These are phyloP conservation scores for Rubroboletus pulcherrimus DNA, from an alignment of 768 basidiomycete species.

Conservation along the genomic window DNA sequence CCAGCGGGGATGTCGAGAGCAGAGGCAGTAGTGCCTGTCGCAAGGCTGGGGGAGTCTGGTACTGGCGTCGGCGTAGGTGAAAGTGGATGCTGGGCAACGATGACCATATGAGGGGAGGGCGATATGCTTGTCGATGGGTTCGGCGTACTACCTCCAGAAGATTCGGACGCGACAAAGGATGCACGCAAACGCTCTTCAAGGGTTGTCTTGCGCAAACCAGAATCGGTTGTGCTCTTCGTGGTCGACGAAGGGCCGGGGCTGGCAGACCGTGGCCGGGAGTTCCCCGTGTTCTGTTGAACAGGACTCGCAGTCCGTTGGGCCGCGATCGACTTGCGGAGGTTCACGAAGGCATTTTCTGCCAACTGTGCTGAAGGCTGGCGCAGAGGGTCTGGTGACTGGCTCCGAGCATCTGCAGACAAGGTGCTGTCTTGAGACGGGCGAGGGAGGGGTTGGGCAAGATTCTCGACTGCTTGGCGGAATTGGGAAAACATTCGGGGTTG, in stretches of 20 bases:
- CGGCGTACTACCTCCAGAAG: slow-evolving; percentile 43
- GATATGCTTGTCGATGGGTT: slow-evolving; percentile 40
- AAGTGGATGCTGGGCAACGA: slow-evolving; percentile 31
- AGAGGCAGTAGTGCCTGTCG: not conserved
- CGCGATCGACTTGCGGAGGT: slow-evolving; percentile 60
- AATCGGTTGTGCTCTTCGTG: slow-evolving; percentile 15
- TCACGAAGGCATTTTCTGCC: slow-evolving; percentile 57
- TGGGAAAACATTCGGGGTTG: slow-evolving; percentile 63
- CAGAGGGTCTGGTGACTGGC: slow-evolving; percentile 36
- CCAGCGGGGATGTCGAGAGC: not conserved
- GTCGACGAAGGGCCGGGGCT: slow-evolving; percentile 24
- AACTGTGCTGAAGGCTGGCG: slow-evolving; percentile 47
- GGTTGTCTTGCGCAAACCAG: slow-evolving; percentile 46
- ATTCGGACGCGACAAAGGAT: slow-evolving; percentile 54
- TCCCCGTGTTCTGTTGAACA: slow-evolving; percentile 16
- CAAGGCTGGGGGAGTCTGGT: slow-evolving; percentile 36
- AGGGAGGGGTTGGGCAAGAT: slow-evolving; percentile 48
- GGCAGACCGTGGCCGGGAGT: slow-evolving; percentile 20
- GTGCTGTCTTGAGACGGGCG: slow-evolving; percentile 35
- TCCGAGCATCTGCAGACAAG: slow-evolving; percentile 29
- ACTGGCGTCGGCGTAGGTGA: slow-evolving; percentile 44
- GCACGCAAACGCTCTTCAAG: slow-evolving; percentile 78
- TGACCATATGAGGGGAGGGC: slow-evolving; percentile 31
- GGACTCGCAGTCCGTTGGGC: slow-evolving; percentile 48
- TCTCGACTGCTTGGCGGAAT: slow-evolving; percentile 71